A percentile compares a stretch with the other conserved stretches of the same genome.
phyloP scores from a whole-genome alignment of 2,329 filamentous ascomycete genomes.

The Neofusicoccum ribis region DNA sequence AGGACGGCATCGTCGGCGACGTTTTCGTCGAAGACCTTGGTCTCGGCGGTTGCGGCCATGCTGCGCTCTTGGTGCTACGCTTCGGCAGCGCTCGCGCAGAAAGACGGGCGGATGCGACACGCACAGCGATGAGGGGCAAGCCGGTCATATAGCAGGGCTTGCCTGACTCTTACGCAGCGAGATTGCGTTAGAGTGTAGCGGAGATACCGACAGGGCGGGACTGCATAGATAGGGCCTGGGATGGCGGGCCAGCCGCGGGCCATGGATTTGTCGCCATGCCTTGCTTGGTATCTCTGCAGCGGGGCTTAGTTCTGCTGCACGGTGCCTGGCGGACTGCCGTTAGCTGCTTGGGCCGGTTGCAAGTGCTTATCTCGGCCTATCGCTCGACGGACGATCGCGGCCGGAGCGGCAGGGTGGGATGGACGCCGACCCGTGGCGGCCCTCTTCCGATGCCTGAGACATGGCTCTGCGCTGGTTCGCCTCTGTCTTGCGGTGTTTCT shows the following conservation, averaged over 20 bases:
- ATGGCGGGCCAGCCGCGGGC: background rate
- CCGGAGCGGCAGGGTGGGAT: background rate
- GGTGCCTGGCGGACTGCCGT: background rate
- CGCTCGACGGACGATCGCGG: background rate
- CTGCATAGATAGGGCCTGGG: background rate
- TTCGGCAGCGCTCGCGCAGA: background rate
- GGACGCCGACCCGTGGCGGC: background rate
- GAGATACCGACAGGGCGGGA: background rate
- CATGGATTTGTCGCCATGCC: background rate
- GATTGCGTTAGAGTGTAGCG: background rate
- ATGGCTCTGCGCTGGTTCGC: background rate
- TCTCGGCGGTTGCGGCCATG: background rate
- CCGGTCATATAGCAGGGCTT: background rate
- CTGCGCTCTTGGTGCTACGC: background rate
- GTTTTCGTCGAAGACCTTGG: conserved; percentile 4
- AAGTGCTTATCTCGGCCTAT: conserved; percentile 9
- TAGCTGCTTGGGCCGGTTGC: background rate
- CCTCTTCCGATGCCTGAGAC: background rate
- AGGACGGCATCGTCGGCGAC: conserved; percentile 40
- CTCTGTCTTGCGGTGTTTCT: no score
- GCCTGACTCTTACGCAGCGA: background rate
- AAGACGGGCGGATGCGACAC: no score
- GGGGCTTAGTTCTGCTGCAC: background rate
- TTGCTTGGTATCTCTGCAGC: background rate
- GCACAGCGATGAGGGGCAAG: background rate